Conservation (phyloP, 1,284 basidiomycete species). For the Puccinia hordei region DNA sequence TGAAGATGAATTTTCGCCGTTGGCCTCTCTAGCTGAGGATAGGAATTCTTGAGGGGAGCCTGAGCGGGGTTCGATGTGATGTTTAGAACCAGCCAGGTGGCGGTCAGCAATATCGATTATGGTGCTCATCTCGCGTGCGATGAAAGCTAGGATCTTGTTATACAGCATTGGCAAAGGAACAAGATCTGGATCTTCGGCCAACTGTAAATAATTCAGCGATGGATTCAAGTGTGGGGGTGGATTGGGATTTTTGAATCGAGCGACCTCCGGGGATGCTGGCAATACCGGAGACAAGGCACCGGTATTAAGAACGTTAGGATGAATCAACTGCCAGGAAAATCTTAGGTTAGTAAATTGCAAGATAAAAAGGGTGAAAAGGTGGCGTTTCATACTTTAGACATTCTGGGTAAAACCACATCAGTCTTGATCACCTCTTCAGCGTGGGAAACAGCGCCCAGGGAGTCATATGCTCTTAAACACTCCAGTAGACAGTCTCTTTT, state of each 20-base stretch:
- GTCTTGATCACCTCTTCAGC: constrained; percentile 48
- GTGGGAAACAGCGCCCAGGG: constrained; percentile 29
- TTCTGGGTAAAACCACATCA: constrained; percentile 44
- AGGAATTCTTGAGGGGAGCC: not conserved
- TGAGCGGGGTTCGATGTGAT: not conserved
- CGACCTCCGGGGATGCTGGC: constrained; percentile 37
- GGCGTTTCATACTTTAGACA: constrained; percentile 32
- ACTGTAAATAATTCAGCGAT: not conserved
- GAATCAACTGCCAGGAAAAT: constrained; percentile 25
- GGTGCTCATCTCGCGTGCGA: constrained; percentile 36
- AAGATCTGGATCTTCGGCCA: constrained; percentile 43
- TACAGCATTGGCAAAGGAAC: constrained; percentile 35
- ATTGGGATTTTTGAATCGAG: not conserved
- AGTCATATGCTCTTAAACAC: constrained; percentile 47
- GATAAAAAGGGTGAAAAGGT: not conserved
- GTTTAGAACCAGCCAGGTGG: constrained; percentile 35
- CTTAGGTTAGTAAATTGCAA: not conserved
- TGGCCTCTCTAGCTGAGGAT: not conserved
- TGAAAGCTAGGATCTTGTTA: constrained; percentile 49
- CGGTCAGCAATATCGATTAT: constrained; percentile 47
- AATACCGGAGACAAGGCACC: constrained; percentile 36
- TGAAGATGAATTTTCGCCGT: not conserved
- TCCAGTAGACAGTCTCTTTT: constrained; percentile 35
- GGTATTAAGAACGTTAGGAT: constrained; percentile 31
- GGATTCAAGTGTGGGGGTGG: not conserved